Conservation (phyloP, 148 eudicot species). For the Vaccinium darrowii region DNA sequence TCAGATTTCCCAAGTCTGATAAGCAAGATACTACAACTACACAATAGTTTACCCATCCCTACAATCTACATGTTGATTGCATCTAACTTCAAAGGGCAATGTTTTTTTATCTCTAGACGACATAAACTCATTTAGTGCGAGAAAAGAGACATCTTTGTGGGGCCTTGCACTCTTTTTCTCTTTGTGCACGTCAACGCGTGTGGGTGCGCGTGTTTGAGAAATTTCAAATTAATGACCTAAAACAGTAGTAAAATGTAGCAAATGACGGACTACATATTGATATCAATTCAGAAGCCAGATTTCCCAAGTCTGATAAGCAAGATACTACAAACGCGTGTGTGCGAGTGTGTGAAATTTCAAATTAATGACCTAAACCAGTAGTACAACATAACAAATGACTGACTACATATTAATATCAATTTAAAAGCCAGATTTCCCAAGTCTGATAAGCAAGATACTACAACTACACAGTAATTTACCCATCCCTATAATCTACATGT, state of each 20-base stretch:
- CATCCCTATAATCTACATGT: not conserved
- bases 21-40: not conserved
- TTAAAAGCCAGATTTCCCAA: not conserved
- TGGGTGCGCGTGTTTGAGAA: not conserved
- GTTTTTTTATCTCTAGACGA: not conserved
- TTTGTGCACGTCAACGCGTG: not conserved
- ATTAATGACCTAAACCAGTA: too few species aligned
- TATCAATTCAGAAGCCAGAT: not conserved
- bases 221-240: not conserved
- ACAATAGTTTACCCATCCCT: not conserved
- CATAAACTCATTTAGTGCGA: not conserved
- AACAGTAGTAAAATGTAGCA: not conserved
- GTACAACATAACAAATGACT: not conserved
- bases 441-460: not conserved
- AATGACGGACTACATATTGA: not conserved
- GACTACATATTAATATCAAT: not conserved
- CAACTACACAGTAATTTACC: not conserved
- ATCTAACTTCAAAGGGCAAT: not conserved
- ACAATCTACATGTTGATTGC: not conserved
- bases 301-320: not conserved
- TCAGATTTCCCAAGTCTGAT: not conserved
- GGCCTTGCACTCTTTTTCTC: not conserved
- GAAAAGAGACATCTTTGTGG: not conserved
- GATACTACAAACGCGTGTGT: not conserved
- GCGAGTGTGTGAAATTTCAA: not conserved